These are phyloP conservation scores for Hymenoscyphus infarciens DNA, from an alignment of 2,329 filamentous ascomycete genomes.

Conservation along the genomic window DNA sequence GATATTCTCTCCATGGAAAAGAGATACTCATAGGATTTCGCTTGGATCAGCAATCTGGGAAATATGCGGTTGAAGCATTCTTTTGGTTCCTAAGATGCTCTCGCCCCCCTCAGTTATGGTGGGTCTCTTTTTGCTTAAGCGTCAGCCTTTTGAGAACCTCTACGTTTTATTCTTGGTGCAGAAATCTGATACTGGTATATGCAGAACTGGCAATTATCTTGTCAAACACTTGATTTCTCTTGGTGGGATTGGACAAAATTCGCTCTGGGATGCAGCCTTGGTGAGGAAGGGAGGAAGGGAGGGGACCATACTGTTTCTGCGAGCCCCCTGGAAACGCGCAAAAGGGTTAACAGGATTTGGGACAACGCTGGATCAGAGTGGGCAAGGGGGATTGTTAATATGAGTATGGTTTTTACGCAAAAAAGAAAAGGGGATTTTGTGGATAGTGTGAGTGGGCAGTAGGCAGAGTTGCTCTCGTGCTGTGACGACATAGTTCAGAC, in stretches of 20 bases:
- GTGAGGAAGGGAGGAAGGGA: constrained; percentile 31
- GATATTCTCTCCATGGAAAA: constrained; percentile 14
- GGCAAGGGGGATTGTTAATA: not conserved
- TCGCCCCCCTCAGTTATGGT: constrained; percentile 26
- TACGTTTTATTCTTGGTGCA: constrained; percentile 17
- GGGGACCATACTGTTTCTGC: constrained; percentile 30
- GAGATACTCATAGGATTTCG: constrained; percentile 24
- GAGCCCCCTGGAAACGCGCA: constrained; percentile 17
- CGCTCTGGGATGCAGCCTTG: constrained; percentile 28
- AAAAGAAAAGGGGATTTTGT: not conserved
- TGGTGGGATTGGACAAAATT: constrained; percentile 28
- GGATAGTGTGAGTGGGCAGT: not conserved
- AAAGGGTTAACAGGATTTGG: not conserved
- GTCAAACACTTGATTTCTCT: constrained; percentile 22
- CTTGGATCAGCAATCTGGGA: constrained; percentile 24
- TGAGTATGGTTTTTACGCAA: not conserved
- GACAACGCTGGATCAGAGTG: not conserved
- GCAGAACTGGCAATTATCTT: constrained; percentile 27
- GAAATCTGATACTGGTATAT: constrained; percentile 31
- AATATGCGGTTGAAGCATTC: constrained; percentile 21
- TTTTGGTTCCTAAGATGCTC: constrained; percentile 26
- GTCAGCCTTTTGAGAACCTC: constrained; percentile 23
- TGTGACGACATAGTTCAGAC: not conserved
- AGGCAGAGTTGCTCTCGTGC: constrained; percentile 3
- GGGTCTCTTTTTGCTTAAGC: constrained; percentile 30